Evolutionary conservation across 352 stramenopile genomes (phyloP).

Genomic region (Phytophthora tubulina): DNA sequence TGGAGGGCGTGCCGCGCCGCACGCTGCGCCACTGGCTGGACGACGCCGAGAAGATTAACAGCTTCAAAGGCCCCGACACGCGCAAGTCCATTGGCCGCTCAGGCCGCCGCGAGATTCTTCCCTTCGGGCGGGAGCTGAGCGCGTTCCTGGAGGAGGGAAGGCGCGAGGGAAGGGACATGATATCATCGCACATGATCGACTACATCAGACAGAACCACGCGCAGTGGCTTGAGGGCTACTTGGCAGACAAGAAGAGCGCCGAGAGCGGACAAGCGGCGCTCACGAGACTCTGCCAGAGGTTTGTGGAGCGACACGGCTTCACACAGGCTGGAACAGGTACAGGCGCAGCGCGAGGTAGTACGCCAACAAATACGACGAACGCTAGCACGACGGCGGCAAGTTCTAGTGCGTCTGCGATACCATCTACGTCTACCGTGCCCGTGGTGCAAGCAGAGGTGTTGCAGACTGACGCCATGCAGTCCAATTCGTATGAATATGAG

Average conservation of each 20-base stretch:
- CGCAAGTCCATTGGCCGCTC: conserved; percentile 56
- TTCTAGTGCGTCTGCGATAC: not conserved
- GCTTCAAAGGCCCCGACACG: conserved; percentile 46
- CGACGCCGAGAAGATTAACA: conserved; percentile 58
- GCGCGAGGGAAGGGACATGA: conserved; percentile 40
- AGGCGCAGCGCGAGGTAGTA: not conserved
- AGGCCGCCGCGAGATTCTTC: conserved; percentile 48
- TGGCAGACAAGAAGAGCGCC: conserved; percentile 52
- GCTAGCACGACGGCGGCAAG: not conserved
- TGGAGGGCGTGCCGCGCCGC: conserved; percentile 47
- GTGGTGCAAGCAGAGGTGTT: not conserved
- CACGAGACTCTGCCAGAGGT: conserved; percentile 49
- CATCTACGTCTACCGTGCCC: not conserved
- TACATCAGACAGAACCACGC: conserved; percentile 48
- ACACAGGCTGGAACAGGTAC: conserved; percentile 9
- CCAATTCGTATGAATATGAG: conserved; percentile 13
- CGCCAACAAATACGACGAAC: conserved; percentile 5
- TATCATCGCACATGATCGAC: conserved; percentile 55
- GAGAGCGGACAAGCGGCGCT: conserved; percentile 57
- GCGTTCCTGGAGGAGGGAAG: conserved; percentile 42
- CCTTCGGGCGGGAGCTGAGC: conserved; percentile 43
- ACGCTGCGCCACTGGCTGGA: conserved; percentile 56
- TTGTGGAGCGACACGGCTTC: conserved; percentile 50
- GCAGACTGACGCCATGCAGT: not conserved
- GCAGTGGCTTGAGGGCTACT: conserved; percentile 48